phyloP scores from a whole-genome alignment of 1,284 basidiomycete genomes.

The Fistulina hepatica region DNA sequence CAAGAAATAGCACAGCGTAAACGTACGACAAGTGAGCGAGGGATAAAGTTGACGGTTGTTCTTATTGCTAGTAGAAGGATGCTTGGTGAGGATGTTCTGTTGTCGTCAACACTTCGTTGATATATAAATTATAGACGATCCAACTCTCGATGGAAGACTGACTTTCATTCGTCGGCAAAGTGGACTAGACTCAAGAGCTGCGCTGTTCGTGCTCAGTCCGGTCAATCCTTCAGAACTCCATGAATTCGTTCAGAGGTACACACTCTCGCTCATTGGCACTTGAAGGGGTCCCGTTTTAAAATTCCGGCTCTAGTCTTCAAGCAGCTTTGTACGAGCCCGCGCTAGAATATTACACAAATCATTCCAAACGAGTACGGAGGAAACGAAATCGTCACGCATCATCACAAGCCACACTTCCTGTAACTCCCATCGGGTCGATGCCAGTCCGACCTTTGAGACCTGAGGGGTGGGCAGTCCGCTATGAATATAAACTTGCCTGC shows the following conservation, averaged over 20 bases:
- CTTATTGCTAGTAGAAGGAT: slow-evolving; percentile 81
- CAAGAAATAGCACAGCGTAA: slow-evolving; percentile 73
- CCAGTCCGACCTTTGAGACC: slow-evolving; percentile 54
- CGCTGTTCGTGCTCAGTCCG: slow-evolving; percentile 89
- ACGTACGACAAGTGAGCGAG: slow-evolving; percentile 69
- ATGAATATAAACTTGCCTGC: slow-evolving; percentile 94
- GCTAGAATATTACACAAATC: slow-evolving; percentile 85
- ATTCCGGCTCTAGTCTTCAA: slow-evolving; percentile 50
- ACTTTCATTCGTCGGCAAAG: slow-evolving; percentile 82
- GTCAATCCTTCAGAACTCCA: slow-evolving; percentile 72
- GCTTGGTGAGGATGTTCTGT: slow-evolving; percentile 46
- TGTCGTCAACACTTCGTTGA: slow-evolving; percentile 4
- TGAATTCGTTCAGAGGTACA: slow-evolving; percentile 74
- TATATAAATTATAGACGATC: slow-evolving; percentile 49
- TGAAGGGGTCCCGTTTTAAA: slow-evolving; percentile 3
- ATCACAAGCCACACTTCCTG: slow-evolving; percentile 37
- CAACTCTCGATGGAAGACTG: slow-evolving; percentile 70
- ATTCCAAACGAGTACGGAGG: slow-evolving; percentile 82
- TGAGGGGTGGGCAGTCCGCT: slow-evolving; percentile 92
- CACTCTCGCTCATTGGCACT: slow-evolving; percentile 4
- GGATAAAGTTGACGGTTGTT: slow-evolving; percentile 90
- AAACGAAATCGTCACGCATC: slow-evolving; percentile 71
- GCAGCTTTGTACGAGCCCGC: slow-evolving; percentile 82
- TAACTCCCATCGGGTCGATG: slow-evolving; percentile 33
- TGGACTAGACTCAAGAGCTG: slow-evolving; percentile 82